Evolutionary conservation across 495 filamentous ascomycete genomes (phyloP).

Genomic region (Staphylotrichum tortipilum): DNA sequence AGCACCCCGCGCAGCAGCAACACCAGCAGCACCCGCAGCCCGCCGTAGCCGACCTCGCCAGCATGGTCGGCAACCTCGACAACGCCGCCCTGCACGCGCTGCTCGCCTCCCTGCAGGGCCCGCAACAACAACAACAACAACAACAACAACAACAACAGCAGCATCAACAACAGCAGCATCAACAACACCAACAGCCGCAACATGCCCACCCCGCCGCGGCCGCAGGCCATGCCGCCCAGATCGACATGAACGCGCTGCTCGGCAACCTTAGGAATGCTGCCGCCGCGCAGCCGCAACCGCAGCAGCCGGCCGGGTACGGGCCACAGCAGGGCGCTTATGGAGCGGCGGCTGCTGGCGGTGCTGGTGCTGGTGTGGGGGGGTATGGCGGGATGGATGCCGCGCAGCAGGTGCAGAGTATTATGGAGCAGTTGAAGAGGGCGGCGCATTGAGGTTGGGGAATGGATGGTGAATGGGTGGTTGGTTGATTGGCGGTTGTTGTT

Average conservation of each 20-base stretch:
- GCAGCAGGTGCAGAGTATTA: conserved; percentile 23
- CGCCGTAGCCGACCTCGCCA: conserved; percentile 40
- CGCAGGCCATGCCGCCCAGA: conserved; percentile 30
- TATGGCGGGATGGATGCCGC: conserved; percentile 12
- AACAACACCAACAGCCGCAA: no score
- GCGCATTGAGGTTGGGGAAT: not conserved
- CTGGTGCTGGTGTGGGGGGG: conserved; percentile 9
- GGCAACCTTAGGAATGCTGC: conserved; percentile 14
- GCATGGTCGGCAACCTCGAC: conserved; percentile 54
- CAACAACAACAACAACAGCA: no score
- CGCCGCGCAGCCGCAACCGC: conserved; percentile 4
- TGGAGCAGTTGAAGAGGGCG: conserved; percentile 21
- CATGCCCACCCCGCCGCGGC: no score
- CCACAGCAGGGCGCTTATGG: not conserved
- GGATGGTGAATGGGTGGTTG: not conserved
- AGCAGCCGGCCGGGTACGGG: conserved; percentile 17
- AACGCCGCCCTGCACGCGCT: conserved; percentile 64
- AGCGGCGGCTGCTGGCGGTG: not conserved
- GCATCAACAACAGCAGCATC: no score
- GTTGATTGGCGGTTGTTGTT: not conserved
- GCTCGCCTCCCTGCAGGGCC: conserved; percentile 52
- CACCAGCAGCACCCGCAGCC: conserved; percentile 30
- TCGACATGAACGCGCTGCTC: conserved; percentile 25
- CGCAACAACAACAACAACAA: no score
- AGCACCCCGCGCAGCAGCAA: no score